Evolutionary conservation across 2,329 filamentous ascomycete species (phyloP), one percentile per base, ranked within the genome.

Genomic region (Colletotrichum incanum): DNA sequence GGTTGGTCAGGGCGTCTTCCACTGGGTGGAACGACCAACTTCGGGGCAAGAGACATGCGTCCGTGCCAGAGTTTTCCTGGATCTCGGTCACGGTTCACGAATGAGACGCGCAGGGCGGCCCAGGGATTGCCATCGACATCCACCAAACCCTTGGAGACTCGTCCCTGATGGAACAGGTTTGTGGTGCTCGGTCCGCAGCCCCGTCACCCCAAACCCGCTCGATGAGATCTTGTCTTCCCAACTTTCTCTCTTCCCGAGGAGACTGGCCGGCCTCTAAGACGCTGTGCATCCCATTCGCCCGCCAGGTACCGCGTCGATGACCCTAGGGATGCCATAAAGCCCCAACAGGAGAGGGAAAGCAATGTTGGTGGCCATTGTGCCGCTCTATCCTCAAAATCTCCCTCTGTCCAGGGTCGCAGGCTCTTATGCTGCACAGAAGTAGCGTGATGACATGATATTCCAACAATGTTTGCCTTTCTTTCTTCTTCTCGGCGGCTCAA

Each of bases 71-170:
- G 18, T 23, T n/a, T 54, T 20, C 61, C 49, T 52, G 61, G 26
- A 45, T 23, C 49, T 39, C 31, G 45, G 60, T 23, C 31, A 50
- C 26, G 56, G 23, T 28, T 45, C 18, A 34, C 61, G 39, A 64
- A 64, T 34, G 18, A 54, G 39, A 41, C 8, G 58, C 41, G 20
- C 41, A 11, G 28, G 12, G 16, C 14, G 43, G 6, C 6, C 20
- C 26, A 49, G 58, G 58, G 58, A 23, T n/a, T 14, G 41, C 28
- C 56, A 16, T 37, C 59, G 28, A 39, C 31, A 58, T 31, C 34
- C 34, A 26, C 5, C 20, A 23, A n/a, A 9, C 28, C 18, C 20
- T 23, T 55, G 45, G 41, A 49, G 20, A 16, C 28, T 34, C 23
- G 41, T 28, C 28, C 39, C 23, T 28, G 23, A 5, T 18, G 23